Evolutionary conservation across 176 grass and related monocot species (phyloP).

Genomic region (Poa annua): DNA sequence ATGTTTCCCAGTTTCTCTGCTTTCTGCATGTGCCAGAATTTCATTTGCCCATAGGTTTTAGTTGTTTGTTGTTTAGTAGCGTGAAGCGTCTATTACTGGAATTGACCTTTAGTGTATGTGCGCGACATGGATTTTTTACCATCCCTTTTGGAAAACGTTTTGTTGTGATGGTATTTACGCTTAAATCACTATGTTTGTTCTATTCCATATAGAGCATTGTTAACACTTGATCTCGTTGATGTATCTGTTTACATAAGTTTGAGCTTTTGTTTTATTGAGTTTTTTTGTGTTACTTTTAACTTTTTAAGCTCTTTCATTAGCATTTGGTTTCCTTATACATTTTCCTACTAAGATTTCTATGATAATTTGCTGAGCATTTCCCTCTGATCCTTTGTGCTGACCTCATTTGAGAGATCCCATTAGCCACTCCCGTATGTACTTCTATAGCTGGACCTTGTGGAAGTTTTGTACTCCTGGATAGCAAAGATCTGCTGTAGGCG

Average conservation of each 20-base stretch:
- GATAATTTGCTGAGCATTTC: background rate
- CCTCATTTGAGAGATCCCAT: background rate
- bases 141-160: background rate
- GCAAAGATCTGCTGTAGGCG: background rate
- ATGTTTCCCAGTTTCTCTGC: background rate
- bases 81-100: background rate
- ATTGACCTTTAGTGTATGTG: background rate
- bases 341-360: constrained; percentile 7
- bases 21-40: constrained; percentile 6
- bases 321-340: background rate
- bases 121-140: background rate
- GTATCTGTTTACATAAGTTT: background rate
- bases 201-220: background rate
- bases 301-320: background rate
- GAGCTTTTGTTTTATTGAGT: background rate
- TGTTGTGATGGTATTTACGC: background rate
- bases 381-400: background rate
- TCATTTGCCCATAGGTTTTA: background rate
- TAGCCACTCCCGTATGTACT: constrained; percentile 6
- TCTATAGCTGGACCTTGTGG: constrained; percentile 12
- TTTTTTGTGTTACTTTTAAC: background rate
- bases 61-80: background rate
- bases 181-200: constrained; percentile 1
- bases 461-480: constrained; percentile 7
- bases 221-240: background rate